Percentiles rank a stretch among this genome's conserved stretches.
These are phyloP conservation scores for Pseudognaphalium luteoalbum DNA, from an alignment of 129 eudicot species.

Conservation along the genomic window DNA sequence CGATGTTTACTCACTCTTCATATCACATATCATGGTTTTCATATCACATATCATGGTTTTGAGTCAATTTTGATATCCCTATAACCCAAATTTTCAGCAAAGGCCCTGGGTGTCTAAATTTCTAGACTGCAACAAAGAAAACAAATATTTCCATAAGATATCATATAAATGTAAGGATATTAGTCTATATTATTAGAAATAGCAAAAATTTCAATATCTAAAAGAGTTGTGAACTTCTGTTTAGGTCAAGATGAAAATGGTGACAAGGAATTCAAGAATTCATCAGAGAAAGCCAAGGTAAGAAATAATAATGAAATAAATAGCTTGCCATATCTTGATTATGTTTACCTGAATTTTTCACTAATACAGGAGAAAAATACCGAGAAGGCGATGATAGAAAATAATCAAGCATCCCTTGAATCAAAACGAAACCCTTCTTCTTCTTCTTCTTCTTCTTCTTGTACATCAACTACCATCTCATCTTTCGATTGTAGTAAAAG, in stretches of 20 bases:
- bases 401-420: slow-evolving; percentile 49
- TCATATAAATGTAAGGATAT: not conserved
- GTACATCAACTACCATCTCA: slow-evolving; percentile 53
- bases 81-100: not conserved
- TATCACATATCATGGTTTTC: not conserved
- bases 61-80: not conserved
- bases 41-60: not conserved
- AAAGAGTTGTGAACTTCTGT: slow-evolving; percentile 19
- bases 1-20: not conserved
- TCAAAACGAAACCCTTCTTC: slow-evolving; percentile 66
- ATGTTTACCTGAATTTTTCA: slow-evolving; percentile 7
- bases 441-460: slow-evolving; percentile 72
- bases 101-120: not conserved
- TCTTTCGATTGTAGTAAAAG: slow-evolving; percentile 39
- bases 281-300: slow-evolving; percentile 41
- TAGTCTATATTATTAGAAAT: not conserved
- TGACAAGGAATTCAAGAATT: slow-evolving; percentile 38
- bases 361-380: slow-evolving; percentile 41
- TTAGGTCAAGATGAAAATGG: slow-evolving; percentile 44
- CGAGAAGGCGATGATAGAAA: slow-evolving; percentile 40
- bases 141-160: slow-evolving; percentile 1
- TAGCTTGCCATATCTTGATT: slow-evolving; percentile 7
- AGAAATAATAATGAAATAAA: slow-evolving; percentile 17
- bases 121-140: not conserved
- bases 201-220: slow-evolving; percentile 6